These are phyloP conservation scores for Fusarium nisikadoi DNA, from an alignment of 2,329 filamentous ascomycete species.

Conservation along the genomic window DNA sequence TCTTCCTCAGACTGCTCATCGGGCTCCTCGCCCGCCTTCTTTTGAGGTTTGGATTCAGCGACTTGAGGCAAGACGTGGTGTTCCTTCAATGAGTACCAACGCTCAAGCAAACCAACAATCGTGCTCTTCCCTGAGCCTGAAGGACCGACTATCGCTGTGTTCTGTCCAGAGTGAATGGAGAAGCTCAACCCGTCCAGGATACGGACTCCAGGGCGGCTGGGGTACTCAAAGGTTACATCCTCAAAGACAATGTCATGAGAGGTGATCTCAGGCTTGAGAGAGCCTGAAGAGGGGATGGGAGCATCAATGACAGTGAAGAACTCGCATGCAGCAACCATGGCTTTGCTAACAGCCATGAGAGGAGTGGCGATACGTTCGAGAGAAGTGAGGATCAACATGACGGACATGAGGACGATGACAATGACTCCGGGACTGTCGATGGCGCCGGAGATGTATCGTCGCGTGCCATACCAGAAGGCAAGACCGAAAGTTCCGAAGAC, in stretches of 20 bases:
- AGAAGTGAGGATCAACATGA: constrained; percentile 52
- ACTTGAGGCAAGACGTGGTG: constrained; percentile 27
- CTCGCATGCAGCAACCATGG: constrained; percentile 45
- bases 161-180: constrained; percentile 65
- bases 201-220: constrained; percentile 29
- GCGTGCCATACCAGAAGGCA: constrained; percentile 57
- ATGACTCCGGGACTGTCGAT: constrained; percentile 52
- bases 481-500: constrained; percentile 52
- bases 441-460: constrained; percentile 48
- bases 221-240: constrained; percentile 36
- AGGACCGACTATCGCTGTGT: constrained; percentile 75
- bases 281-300: constrained; percentile 29
- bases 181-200: constrained; percentile 60
- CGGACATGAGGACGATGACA: constrained; percentile 52
- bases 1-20: not conserved
- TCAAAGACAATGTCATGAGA: constrained; percentile 60
- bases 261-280: constrained; percentile 38
- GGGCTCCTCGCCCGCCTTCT: not conserved
- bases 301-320: constrained; percentile 47
- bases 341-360: constrained; percentile 49
- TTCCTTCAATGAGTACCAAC: constrained; percentile 66
- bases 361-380: constrained; percentile 53
- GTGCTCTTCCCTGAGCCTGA: constrained; percentile 78
- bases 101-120: constrained; percentile 71
- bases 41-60: not conserved